Conservation (phyloP, 2,329 filamentous ascomycete genomes). For the Alternaria brassicae region DNA sequence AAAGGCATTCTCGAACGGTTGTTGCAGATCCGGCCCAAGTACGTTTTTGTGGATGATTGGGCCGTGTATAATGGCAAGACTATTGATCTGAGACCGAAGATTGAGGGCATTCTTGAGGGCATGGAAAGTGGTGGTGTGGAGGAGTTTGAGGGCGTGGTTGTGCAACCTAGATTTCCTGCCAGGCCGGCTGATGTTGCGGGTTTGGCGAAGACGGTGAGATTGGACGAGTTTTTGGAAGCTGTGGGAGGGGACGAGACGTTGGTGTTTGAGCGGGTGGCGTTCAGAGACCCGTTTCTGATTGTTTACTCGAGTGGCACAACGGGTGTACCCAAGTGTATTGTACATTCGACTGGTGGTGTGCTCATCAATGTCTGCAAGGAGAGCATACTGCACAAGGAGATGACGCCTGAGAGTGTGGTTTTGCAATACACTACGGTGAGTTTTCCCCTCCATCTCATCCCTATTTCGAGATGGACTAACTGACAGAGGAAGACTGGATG, state of each 20-base stretch:
- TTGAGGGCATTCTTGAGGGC: conserved; percentile 68
- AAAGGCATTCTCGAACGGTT: conserved; percentile 78
- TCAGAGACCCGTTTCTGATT: conserved; percentile 78
- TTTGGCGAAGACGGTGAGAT: conserved; percentile 58
- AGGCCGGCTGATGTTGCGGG: conserved; percentile 64
- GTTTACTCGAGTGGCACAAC: conserved; percentile 84
- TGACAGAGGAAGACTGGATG: conserved; percentile 56
- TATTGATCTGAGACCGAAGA: conserved; percentile 75
- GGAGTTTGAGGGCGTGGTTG: conserved; percentile 69
- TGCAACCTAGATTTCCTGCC: conserved; percentile 68
- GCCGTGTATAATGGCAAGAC: conserved; percentile 81
- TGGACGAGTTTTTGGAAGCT: conserved; percentile 52
- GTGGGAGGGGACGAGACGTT: conserved; percentile 51
- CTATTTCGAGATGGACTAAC: background rate
- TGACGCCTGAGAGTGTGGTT: conserved; percentile 53
- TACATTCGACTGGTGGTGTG: conserved; percentile 74
- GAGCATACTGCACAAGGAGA: conserved; percentile 59
- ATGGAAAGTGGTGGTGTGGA: conserved; percentile 63
- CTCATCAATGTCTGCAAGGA: conserved; percentile 70
- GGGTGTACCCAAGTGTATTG: conserved; percentile 83
- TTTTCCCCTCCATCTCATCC: background rate
- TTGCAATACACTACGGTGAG: conserved; percentile 65
- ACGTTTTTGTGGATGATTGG: conserved; percentile 83
- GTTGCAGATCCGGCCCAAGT: conserved; percentile 76
- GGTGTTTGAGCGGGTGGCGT: conserved; percentile 67